phyloP scores from a whole-genome alignment of 108 stramenopile species.

The Pelagomonas calceolata region DNA sequence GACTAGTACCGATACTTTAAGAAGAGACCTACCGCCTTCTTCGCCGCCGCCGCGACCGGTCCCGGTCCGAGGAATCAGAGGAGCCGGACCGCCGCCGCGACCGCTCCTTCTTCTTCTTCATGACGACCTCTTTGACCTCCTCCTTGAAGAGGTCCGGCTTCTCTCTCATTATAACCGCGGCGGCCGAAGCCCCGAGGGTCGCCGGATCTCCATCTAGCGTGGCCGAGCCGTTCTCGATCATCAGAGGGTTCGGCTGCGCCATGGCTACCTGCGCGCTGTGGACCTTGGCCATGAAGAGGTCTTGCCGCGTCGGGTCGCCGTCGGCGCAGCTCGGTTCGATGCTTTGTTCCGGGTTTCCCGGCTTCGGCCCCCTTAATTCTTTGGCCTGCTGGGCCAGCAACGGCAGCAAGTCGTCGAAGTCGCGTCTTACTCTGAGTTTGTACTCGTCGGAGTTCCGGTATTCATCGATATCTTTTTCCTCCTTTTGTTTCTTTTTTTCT shows the following conservation, averaged over 20 bases:
- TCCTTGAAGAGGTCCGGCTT: neutral
- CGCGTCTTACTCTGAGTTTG: neutral
- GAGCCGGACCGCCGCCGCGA: neutral
- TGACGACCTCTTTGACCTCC: neutral
- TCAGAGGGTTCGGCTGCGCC: neutral
- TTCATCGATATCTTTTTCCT: neutral
- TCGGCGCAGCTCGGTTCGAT: neutral
- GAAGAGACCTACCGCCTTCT: too few species aligned
- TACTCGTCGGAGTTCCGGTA: neutral
- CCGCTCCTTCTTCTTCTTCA: neutral
- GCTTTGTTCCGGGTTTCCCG: neutral
- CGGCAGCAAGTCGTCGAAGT: neutral
- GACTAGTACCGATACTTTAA: too few species aligned
- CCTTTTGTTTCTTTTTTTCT: neutral
- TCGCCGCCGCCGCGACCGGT: too few species aligned
- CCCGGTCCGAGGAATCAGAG: neutral
- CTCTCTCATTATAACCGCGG: neutral
- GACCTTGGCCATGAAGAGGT: neutral
- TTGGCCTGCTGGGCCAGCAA: neutral
- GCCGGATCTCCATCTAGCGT: neutral
- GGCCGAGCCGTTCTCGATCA: neutral
- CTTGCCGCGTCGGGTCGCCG: neutral
- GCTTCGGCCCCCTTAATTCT: neutral
- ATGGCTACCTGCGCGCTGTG: neutral
- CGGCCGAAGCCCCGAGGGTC: neutral